phyloP scores from a whole-genome alignment of 768 basidiomycete genomes.

The Podaxis carcinomalis region DNA sequence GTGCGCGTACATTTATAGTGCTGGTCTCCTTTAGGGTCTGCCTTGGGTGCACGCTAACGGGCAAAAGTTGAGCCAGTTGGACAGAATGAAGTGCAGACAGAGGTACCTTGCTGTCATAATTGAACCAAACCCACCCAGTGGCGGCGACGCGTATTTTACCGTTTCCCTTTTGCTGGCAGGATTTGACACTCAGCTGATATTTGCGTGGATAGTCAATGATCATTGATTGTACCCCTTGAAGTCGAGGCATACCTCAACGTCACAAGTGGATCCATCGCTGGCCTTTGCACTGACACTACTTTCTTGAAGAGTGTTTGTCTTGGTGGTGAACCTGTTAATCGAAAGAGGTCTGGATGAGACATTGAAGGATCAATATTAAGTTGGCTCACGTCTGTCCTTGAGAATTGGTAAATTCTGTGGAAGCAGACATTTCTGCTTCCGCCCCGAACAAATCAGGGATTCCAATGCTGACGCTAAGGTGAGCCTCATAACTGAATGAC shows the following conservation, averaged over 20 bases:
- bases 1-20: conserved; percentile 8
- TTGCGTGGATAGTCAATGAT: neutral
- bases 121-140: conserved; percentile 16
- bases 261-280: neutral
- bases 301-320: neutral
- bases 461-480: neutral
- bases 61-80: neutral
- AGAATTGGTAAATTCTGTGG: neutral
- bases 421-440: neutral
- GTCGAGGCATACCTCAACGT: neutral
- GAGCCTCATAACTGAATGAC: neutral
- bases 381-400: neutral
- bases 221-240: neutral
- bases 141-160: conserved; percentile 11
- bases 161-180: conserved; percentile 9
- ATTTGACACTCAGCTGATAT: conserved; percentile 1
- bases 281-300: neutral
- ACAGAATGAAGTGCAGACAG: neutral
- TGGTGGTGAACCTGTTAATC: neutral
- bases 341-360: neutral
- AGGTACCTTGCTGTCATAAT: conserved; percentile 9
- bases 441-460: neutral
- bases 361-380: neutral
- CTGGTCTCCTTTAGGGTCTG: conserved; percentile 1
- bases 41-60: conserved; percentile 6